Evolutionary conservation across 352 stramenopile species (phyloP), one percentile per base, ranked within the genome.

Genomic region (Globisporangium emineosum): DNA sequence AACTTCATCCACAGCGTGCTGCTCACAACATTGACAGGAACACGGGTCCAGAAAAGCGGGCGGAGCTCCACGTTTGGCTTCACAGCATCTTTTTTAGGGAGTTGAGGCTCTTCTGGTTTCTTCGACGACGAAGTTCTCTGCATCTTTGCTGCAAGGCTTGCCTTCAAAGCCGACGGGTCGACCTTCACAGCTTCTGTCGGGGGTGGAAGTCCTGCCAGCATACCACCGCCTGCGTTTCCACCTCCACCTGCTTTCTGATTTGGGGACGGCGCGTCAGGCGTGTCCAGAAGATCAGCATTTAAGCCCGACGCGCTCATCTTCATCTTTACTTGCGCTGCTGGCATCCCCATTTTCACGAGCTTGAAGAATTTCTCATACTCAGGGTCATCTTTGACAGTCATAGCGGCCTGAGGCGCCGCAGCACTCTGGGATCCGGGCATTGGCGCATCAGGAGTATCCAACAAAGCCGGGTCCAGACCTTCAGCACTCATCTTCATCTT

Each of bases 341-440:
- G 88, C 81, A 97, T 93, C 2, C 88, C 88, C 83, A 97, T 94
- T 57, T 91, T 92, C 21, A 91, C 30, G 73, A 99, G 90, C 71
- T 98, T 98, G 68, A 98, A 98, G 67, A 98, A 99, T 66, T 98
- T 98, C 29, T 85, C 76, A 65, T 97, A 98, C 5, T 72, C 80
- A 23, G 93, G 92, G 60, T 98, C 91, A 57, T 98, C 91, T 57
- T 97, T 97, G 32, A 98, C 74, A 8, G 86, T 93, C 62, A 97
- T 79, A 7, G 40, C 12, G 17, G 63, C 37, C 42, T 69, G 59
- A 19, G 53, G 52, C 6, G 57, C 55, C 1, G 58, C 33, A 17
- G 63, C 47, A n/a, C 53, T 12, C 2, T 45, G 30, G n/a, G 66
- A 66, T 10, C 80, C 84, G 35, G 86, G 79, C 61, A 97, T 86